Conservation (phyloP, 345 rosid species). For the Physaria fendleri region DNA sequence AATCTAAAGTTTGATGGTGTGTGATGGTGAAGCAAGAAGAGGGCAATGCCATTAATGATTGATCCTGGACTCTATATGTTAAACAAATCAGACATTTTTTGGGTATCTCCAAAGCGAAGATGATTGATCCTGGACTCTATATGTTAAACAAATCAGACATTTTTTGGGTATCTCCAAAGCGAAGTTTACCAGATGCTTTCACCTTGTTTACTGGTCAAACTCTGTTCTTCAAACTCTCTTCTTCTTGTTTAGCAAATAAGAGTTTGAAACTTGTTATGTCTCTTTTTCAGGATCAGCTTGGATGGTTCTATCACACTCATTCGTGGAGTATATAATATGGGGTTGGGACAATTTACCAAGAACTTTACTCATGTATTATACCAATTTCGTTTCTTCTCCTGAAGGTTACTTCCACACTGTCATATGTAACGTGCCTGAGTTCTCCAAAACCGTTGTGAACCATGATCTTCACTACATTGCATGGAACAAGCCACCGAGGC, state of each 20-base stretch:
- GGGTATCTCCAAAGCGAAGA: constrained; percentile 68
- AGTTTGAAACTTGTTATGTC: neutral
- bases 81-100: constrained; percentile 57
- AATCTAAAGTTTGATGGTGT: neutral
- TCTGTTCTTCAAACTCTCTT: neutral
- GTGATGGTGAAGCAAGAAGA: constrained; percentile 53
- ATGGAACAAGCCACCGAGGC: constrained; percentile 86
- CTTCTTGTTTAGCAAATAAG: neutral
- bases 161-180: constrained; percentile 57
- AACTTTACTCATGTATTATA: constrained; percentile 80
- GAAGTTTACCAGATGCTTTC: constrained; percentile 75
- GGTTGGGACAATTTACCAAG: constrained; percentile 98
- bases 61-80: constrained; percentile 87
- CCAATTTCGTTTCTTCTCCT: constrained; percentile 91
- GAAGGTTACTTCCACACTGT: constrained; percentile 96
- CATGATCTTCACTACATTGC: constrained; percentile 92
- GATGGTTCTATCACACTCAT: constrained; percentile 87
- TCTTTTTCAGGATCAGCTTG: constrained; percentile 77
- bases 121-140: constrained; percentile 94
- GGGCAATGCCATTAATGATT: constrained; percentile 92
- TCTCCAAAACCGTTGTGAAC: constrained; percentile 55
- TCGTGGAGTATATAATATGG: constrained; percentile 85
- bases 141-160: constrained; percentile 55
- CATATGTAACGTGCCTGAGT: constrained; percentile 84
- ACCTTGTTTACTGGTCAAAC: constrained; percentile 76